A percentile compares a stretch with the other conserved stretches of the same genome.
phyloP scores from a whole-genome alignment of 148 eudicot species.

The Spergularia bocconei region DNA sequence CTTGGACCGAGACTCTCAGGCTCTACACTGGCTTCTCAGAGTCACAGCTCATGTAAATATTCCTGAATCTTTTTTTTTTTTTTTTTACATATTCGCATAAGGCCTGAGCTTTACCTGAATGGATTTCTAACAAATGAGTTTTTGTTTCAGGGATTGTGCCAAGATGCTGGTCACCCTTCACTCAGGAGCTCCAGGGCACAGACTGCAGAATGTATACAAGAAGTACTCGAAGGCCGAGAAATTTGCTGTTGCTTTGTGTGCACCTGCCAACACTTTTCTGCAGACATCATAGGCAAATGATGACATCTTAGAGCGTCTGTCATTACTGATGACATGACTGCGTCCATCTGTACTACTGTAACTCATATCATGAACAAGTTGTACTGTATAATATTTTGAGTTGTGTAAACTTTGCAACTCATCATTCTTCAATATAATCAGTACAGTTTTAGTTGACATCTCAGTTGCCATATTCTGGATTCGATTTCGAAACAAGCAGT shows the following conservation, averaged over 20 bases:
- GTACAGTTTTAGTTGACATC: no score
- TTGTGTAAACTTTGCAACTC: no score
- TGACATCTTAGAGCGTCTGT: conserved; percentile 1
- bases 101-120: background rate
- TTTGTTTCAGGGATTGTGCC: conserved; percentile 57
- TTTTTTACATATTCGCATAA: background rate
- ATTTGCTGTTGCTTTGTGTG: conserved; percentile 51
- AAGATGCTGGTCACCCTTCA: conserved; percentile 61
- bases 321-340: conserved; percentile 32
- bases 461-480: no score
- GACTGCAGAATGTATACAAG: conserved; percentile 53
- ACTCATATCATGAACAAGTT: background rate
- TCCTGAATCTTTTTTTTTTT: background rate
- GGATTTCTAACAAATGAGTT: background rate
- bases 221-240: conserved; percentile 56
- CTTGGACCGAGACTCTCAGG: conserved; percentile 74
- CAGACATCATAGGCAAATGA: background rate
- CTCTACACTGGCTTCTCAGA: conserved; percentile 72
- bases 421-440: no score
- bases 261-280: conserved; percentile 43
- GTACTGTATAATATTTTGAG: no score
- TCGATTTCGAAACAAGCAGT: no score
- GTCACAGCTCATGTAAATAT: conserved; percentile 48
- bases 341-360: background rate
- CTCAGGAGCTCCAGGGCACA: conserved; percentile 42